Evolutionary conservation across 371 early-diverging fungal genomes (phyloP).

Genomic region (Mortierella sp.): DNA sequence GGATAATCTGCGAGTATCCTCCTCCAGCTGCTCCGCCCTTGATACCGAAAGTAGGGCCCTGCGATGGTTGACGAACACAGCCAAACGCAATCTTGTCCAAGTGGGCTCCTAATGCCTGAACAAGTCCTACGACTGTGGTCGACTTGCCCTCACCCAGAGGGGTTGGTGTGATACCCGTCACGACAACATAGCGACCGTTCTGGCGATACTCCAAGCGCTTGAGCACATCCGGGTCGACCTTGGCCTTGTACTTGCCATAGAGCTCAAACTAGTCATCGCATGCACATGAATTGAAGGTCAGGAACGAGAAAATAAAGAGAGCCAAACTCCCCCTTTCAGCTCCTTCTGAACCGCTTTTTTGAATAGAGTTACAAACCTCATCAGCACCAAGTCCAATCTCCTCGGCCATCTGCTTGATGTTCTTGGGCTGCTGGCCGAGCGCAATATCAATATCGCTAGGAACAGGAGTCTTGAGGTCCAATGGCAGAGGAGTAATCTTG

Average conservation of each 20-base stretch:
- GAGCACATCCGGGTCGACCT: conserved; percentile 85
- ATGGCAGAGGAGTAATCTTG: conserved; percentile 72
- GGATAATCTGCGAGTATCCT: conserved; percentile 97
- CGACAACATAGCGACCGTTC: conserved; percentile 94
- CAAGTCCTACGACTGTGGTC: conserved; percentile 94
- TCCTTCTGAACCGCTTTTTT: too few species aligned
- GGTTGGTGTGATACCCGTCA: conserved; percentile 98
- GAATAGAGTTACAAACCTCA: conserved; percentile 65
- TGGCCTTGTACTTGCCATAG: conserved; percentile 93
- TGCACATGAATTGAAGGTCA: background rate
- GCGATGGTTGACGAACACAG: conserved; percentile 97
- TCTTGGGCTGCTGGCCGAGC: conserved; percentile 87
- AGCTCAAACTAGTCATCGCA: conserved; percentile 75
- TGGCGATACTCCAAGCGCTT: conserved; percentile 83
- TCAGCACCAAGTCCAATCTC: conserved; percentile 84
- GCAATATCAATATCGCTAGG: conserved; percentile 97
- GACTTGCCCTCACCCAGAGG: conserved; percentile 99
- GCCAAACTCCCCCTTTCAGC: too few species aligned
- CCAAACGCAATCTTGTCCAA: conserved; percentile 90
- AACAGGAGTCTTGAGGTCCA: conserved; percentile 81
- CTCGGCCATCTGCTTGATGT: conserved; percentile 80
- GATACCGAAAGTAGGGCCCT: conserved; percentile 98
- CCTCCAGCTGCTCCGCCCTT: conserved; percentile 99
- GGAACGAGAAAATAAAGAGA: background rate
- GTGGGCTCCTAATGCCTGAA: conserved; percentile 95